phyloP scores from a whole-genome alignment of 2,329 filamentous ascomycete species.

The Cryoendolithus antarcticus region DNA sequence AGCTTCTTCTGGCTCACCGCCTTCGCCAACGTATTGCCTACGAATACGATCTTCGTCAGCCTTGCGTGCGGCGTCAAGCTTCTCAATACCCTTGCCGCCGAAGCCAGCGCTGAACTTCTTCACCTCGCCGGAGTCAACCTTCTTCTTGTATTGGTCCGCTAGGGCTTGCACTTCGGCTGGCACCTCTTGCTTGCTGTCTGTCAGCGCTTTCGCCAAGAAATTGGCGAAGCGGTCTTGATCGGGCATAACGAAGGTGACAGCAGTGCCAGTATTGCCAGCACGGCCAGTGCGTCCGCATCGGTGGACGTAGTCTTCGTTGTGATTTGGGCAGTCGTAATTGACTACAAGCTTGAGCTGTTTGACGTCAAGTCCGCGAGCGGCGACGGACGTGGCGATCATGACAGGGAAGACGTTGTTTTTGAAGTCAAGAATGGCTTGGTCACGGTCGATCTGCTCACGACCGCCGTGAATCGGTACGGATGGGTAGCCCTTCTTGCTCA shows the following conservation, averaged over 20 bases:
- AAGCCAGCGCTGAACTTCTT: constrained; percentile 77
- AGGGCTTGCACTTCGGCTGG: constrained; percentile 55
- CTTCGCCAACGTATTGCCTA: constrained; percentile 69
- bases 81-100: constrained; percentile 86
- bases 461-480: constrained; percentile 91
- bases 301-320: constrained; percentile 94
- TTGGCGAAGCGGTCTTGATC: constrained; percentile 85
- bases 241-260: constrained; percentile 84
- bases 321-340: constrained; percentile 89
- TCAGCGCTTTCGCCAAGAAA: constrained; percentile 82
- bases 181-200: constrained; percentile 75
- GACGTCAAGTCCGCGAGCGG: constrained; percentile 87
- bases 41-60: constrained; percentile 75
- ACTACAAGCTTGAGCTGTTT: constrained; percentile 92
- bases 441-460: constrained; percentile 85
- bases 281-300: constrained; percentile 86
- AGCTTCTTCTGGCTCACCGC: constrained; percentile 66
- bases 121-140: constrained; percentile 84
- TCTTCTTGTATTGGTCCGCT: constrained; percentile 62
- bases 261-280: constrained; percentile 86
- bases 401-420: constrained; percentile 83
- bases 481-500: constrained; percentile 74
- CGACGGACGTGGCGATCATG: constrained; percentile 87
- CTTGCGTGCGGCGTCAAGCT: constrained; percentile 81
- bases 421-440: constrained; percentile 86